Conservation (phyloP, 1,284 basidiomycete genomes). For the Ceratobasidium sp. region DNA sequence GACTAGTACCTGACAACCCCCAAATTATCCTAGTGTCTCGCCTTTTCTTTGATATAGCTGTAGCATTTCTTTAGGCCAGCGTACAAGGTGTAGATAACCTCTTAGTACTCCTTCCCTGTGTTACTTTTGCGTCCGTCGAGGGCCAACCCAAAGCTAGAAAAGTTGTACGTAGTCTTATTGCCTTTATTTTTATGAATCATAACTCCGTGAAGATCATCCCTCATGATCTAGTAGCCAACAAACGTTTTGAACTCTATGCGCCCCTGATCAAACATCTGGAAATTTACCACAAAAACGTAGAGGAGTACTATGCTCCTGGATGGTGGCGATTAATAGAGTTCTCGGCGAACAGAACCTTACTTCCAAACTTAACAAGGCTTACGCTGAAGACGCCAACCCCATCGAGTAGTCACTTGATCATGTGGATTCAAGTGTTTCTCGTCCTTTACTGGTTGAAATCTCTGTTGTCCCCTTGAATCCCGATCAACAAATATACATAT, state of each 20-base stretch:
- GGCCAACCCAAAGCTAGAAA: too few species aligned
- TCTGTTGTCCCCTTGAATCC: neutral
- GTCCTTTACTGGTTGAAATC: neutral
- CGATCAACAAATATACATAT: neutral
- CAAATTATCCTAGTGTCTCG: too few species aligned
- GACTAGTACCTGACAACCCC: too few species aligned
- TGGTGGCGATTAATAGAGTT: neutral
- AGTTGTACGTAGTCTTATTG: neutral
- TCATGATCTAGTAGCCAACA: neutral
- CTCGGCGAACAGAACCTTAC: neutral
- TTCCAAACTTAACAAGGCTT: neutral
- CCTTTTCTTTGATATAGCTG: too few species aligned
- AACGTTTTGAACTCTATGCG: neutral
- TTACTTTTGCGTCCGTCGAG: too few species aligned
- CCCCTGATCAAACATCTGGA: neutral
- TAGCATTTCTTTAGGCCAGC: too few species aligned
- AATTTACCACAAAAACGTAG: neutral
- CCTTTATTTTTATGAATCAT: neutral
- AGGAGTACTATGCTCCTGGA: neutral
- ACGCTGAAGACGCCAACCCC: neutral
- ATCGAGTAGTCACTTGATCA: neutral
- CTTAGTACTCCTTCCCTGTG: too few species aligned
- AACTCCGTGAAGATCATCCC: neutral
- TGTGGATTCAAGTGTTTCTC: slow-evolving; percentile 5
- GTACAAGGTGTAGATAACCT: too few species aligned